Evolutionary conservation across 371 early-diverging fungal genomes (phyloP).

Genomic region (Lichtheimia ramosa): DNA sequence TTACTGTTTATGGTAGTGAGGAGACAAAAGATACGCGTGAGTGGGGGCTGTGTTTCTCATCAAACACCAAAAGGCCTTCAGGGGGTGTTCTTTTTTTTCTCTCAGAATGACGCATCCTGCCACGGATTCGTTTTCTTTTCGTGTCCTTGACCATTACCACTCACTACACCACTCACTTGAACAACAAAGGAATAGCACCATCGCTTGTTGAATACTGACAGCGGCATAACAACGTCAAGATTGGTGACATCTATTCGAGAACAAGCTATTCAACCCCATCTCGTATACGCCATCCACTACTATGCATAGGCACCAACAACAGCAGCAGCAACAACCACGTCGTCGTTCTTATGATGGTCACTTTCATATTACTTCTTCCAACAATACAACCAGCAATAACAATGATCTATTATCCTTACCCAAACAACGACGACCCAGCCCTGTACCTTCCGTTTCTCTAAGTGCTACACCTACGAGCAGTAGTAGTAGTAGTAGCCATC

Average conservation of each 20-base stretch:
- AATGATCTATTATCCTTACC: conserved; percentile 8
- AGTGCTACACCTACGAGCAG: not conserved
- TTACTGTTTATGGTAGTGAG: too few species aligned
- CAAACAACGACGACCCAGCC: not conserved
- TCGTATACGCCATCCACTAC: too few species aligned
- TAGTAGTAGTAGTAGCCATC: not conserved
- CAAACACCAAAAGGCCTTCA: too few species aligned
- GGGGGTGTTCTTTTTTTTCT: too few species aligned
- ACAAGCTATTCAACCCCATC: too few species aligned
- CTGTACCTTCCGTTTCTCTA: not conserved
- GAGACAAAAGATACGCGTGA: too few species aligned
- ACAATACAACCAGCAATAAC: not conserved
- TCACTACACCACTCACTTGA: not conserved
- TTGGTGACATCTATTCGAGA: too few species aligned
- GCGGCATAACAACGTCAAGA: too few species aligned
- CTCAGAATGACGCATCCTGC: too few species aligned
- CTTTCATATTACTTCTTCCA: conserved; percentile 4
- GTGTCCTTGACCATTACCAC: conserved; percentile 39
- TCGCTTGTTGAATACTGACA: too few species aligned
- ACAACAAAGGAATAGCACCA: too few species aligned
- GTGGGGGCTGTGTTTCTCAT: too few species aligned
- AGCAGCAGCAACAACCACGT: conserved; percentile 21
- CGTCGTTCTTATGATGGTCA: conserved; percentile 36
- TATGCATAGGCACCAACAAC: conserved; percentile 12
- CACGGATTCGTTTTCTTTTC: conserved; percentile 31